A percentile compares a stretch with the other conserved stretches of the same genome.
These are phyloP conservation scores for Pichia sp. DNA, from an alignment of 1,139 yeast species.

Conservation along the genomic window DNA sequence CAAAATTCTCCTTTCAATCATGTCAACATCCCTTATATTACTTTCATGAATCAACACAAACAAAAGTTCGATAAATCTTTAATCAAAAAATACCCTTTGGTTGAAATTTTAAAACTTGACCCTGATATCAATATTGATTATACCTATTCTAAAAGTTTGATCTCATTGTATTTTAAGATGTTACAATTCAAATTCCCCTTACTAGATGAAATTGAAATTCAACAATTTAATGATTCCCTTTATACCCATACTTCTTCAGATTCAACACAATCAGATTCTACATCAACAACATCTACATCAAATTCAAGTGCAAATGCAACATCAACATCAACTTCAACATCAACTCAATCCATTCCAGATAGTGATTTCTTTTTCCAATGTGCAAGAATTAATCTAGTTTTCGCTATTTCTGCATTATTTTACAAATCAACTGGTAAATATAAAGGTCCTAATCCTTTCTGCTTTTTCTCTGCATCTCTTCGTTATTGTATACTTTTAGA, in stretches of 20 bases:
- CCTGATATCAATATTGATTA: conserved; percentile 43
- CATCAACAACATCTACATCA: conserved; percentile 26
- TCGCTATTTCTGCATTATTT: conserved; percentile 41
- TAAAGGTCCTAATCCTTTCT: conserved; percentile 41
- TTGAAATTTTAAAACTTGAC: conserved; percentile 35
- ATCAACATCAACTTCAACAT: background rate
- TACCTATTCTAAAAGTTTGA: conserved; percentile 36
- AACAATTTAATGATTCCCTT: conserved; percentile 32
- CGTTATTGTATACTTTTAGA: conserved; percentile 42
- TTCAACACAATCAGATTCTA: no score
- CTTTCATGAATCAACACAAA: conserved; percentile 7
- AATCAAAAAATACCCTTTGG: conserved; percentile 19
- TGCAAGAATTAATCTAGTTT: conserved; percentile 44
- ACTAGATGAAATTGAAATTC: conserved; percentile 40
- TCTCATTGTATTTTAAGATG: conserved; percentile 43
- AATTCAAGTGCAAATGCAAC: no score
- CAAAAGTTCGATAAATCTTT: conserved; percentile 1
- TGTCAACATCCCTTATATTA: conserved; percentile 1
- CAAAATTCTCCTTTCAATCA: background rate
- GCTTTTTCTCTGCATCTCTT: conserved; percentile 48
- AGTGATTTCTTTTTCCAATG: conserved; percentile 39
- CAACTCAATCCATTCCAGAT: background rate
- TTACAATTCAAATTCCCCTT: conserved; percentile 46
- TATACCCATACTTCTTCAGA: no score
- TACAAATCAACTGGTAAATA: conserved; percentile 46